Evolutionary conservation across 148 eudicot genomes (phyloP).

Genomic region (Rheum nobile): DNA sequence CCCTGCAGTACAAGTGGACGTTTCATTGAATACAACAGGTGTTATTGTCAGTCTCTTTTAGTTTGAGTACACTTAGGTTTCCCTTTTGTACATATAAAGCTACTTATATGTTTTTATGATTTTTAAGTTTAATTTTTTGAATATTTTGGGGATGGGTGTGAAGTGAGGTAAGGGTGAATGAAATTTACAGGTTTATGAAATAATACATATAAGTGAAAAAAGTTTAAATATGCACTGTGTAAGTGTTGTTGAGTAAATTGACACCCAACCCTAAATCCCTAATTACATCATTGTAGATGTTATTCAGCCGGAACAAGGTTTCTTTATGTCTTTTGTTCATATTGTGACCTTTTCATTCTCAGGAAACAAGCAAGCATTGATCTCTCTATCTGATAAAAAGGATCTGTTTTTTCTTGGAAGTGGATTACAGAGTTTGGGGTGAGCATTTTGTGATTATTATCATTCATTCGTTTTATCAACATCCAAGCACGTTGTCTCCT

Average conservation of each 20-base stretch:
- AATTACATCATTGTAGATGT: not conserved
- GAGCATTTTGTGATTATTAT: slow-evolving; percentile 10
- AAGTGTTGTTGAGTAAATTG: not conserved
- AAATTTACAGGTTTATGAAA: too few species aligned
- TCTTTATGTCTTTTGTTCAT: not conserved
- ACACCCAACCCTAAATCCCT: not conserved
- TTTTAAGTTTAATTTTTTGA: too few species aligned
- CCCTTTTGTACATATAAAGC: too few species aligned
- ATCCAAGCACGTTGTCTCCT: not conserved
- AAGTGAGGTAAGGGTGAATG: too few species aligned
- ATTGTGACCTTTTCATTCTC: not conserved
- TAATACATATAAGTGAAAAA: too few species aligned
- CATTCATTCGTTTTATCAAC: not conserved
- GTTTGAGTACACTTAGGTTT: too few species aligned
- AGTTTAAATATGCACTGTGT: not conserved
- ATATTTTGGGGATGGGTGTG: too few species aligned
- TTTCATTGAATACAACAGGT: too few species aligned
- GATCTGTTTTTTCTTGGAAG: slow-evolving; percentile 54
- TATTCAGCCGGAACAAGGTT: not conserved
- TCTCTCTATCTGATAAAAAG: slow-evolving; percentile 82
- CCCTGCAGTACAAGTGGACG: not conserved
- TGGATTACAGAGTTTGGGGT: slow-evolving; percentile 86
- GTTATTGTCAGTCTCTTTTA: too few species aligned
- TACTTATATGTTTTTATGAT: too few species aligned
- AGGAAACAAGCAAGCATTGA: slow-evolving; percentile 62